Base-by-base conservation (phyloP, 1,284 basidiomycete species). In the Marasmius tenuissimus region DNA sequence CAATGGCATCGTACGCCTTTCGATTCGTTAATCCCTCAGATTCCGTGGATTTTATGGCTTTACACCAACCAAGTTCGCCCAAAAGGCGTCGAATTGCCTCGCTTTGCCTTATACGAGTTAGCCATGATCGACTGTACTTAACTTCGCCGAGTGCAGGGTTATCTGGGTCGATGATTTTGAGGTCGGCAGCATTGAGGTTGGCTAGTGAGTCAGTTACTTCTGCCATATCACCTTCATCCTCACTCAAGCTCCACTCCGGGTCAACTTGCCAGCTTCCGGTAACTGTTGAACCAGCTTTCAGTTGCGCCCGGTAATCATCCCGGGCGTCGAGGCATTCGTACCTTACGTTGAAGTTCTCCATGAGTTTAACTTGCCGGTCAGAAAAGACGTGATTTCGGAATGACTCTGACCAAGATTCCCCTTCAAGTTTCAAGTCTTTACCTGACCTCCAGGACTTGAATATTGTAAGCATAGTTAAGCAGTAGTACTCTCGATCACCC, bases 401-500 rank as follows among this genome's bases (percentile, higher is more conserved):
- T 2, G 66, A 53, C 39, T 70, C 67, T 61, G 67, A 62, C 70
- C 72, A 74, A 1, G 56, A 39, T 16, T 64, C 16, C 22, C 57
- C 10, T 1, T 12, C 10, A 20, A 6, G 22, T 62, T 69, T 70
- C 10, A 72, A 49, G 49, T 68, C 20, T 1, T 2, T 16, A 1
- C 64, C 65, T 16, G 37, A 39, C 37, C 65, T 54, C 68, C 72
- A 72, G 4, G 70, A 71, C 35, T 67, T 68, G 52, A 72, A 73
- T 11, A 73, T 60, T 1, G 69, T 68, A 3, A 74, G 59, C 71
- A 74, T 74, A 9, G 69, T 70, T 9, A 39, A 34, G 47, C 70
- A 72, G 48, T 73, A 73, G 56, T 61, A 68, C 61, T 72, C 68
- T 14, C 65, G 27, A 45, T 73, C 69, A 4, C 69, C 70, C 50